Base-by-base conservation (phyloP, 306 rosid genomes). In the Amphicarpaea edgeworthii region DNA sequence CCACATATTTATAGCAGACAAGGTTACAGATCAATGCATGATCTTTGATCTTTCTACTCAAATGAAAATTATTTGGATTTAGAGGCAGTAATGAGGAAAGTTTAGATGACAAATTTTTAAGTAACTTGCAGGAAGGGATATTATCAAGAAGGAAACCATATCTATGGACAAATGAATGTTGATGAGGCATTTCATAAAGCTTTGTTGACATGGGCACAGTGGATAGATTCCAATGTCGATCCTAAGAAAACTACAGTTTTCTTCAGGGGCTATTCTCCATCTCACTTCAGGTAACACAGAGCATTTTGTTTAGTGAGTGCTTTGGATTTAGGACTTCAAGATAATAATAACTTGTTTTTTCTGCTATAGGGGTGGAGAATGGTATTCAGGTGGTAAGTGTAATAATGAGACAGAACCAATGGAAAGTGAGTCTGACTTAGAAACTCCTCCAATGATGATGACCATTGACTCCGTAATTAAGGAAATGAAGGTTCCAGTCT, bases 141-240 rank as follows among this genome's bases (percentile, higher is more conserved):
- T 79, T 94, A 94, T 85, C 97, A 94, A 88, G 98, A 94, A 88
- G 98, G 98, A 46, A 78, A 88, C 72, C 86, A 94, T 83, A 84
- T 94, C 32, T 88, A 90, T 78, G 91, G 82, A 72, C 90, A 86
- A 83, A n/a, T 90, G 82, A 81, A 79, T 76, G 98, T 90, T 76
- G 89, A 87, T 0, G 95, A 90, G 72, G 97, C 98, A 23, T 79
- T 94, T 82, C 76, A 84, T 10, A 94, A 84, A 84, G 98, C 98
- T 62, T 67, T 94, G 53, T 82, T 93, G 23, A 94, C 98, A 3
- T 94, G 98, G 97, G 82, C 87, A 49, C 84, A 87, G 71, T 94
- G 98, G 98, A 86, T 90, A 59, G 98, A 94, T 85, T 19, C 84
- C 59, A 90, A 85, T 54, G 46, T 92, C 34, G 86, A 91, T 79